These are phyloP conservation scores for Podospora conica DNA, from an alignment of 495 filamentous ascomycete species.

Conservation along the genomic window DNA sequence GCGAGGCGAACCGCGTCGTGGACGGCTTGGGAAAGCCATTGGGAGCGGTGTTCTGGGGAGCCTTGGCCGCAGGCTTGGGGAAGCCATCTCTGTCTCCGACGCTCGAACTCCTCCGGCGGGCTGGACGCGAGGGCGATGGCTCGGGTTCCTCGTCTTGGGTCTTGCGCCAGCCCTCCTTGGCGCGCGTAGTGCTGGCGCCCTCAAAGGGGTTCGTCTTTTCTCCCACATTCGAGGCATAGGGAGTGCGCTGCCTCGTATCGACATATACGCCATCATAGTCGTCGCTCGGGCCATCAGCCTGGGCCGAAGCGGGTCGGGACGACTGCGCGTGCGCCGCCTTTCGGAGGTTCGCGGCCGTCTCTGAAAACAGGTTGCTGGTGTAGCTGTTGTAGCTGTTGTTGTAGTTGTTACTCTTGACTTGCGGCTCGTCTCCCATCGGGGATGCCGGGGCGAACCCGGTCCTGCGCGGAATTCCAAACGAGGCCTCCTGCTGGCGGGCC, in stretches of 20 bases:
- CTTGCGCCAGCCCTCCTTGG: constrained; percentile 25
- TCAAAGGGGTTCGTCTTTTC: constrained; percentile 59
- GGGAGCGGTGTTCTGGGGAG: constrained; percentile 1
- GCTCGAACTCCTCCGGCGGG: constrained; percentile 29
- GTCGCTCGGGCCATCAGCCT: constrained; percentile 36
- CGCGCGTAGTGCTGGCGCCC: constrained; percentile 30
- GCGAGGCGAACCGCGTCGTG: constrained; percentile 14
- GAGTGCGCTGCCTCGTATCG: constrained; percentile 55
- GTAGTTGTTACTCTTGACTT: constrained; percentile 40
- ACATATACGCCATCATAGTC: constrained; percentile 38
- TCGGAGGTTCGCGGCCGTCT: constrained; percentile 30
- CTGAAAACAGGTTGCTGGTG: constrained; percentile 28
- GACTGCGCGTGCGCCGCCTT: constrained; percentile 9
- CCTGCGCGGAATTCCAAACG: constrained; percentile 36
- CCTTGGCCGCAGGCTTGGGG: constrained; percentile 12
- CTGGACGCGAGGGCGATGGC: constrained; percentile 9
- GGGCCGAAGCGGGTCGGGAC: constrained; percentile 13
- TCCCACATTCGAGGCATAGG: constrained; percentile 62
- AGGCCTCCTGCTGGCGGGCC: constrained; percentile 37
- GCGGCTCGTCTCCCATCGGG: constrained; percentile 40
- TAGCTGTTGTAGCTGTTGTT: constrained; percentile 24
- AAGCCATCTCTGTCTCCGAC: constrained; percentile 22
- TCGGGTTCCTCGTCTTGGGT: constrained; percentile 10
- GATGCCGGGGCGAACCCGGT: constrained; percentile 37
- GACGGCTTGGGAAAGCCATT: background rate